Conservation (phyloP, 1,284 basidiomycete species). For the Inonotus obliquus region DNA sequence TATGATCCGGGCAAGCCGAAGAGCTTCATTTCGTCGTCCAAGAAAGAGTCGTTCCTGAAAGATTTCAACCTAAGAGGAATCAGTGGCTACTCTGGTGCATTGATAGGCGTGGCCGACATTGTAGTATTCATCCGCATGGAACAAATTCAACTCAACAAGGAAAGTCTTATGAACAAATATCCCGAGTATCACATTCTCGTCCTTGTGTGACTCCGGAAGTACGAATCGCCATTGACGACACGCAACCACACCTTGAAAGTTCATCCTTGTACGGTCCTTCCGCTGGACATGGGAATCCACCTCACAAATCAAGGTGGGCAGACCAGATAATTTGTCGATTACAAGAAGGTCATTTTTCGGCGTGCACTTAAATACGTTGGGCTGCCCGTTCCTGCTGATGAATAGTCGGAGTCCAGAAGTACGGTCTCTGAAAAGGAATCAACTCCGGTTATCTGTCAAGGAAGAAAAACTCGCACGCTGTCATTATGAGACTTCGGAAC, state of each 20-base stretch:
- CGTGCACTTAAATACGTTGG: neutral
- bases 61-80: neutral
- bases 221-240: neutral
- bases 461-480: neutral
- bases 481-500: neutral
- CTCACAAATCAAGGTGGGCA: neutral
- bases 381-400: neutral
- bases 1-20: neutral
- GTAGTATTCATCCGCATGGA: neutral
- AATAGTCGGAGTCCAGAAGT: neutral
- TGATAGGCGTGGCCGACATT: neutral
- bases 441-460: neutral
- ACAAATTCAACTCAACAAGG: neutral
- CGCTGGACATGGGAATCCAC: neutral
- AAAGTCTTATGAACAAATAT: neutral
- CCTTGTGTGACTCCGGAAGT: neutral
- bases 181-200: neutral
- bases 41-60: neutral
- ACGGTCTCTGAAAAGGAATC: neutral
- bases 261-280: neutral
- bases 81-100: neutral
- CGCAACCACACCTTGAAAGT: neutral
- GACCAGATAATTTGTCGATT: neutral
- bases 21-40: neutral
- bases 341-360: neutral